phyloP scores from a whole-genome alignment of 169 alveolate genomes.

The Blepharisma undulans region DNA sequence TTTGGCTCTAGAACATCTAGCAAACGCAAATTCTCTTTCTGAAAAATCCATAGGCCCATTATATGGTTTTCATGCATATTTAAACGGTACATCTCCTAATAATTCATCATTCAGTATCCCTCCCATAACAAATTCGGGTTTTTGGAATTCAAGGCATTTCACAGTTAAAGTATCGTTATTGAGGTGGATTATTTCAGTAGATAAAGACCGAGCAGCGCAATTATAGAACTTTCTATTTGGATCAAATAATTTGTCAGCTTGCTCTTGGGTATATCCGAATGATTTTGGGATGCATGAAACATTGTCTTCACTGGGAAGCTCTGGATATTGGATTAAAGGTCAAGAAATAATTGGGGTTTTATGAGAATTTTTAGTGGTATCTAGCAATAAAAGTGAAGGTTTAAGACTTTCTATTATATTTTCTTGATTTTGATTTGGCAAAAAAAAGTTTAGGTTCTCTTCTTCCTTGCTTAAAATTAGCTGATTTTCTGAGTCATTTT shows the following conservation, averaged over 20 bases:
- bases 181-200: not conserved
- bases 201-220: not conserved
- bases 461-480: not conserved
- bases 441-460: not conserved
- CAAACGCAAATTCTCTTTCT: slow-evolving; percentile 23
- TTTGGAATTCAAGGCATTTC: not conserved
- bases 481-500: not conserved
- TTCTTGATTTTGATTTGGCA: not conserved
- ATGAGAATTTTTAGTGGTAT: not conserved
- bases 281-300: not conserved
- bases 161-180: not conserved
- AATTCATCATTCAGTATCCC: not conserved
- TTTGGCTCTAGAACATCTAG: not conserved
- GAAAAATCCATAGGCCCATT: not conserved
- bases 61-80: not conserved
- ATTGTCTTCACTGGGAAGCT: not conserved
- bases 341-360: not conserved
- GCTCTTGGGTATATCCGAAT: not conserved
- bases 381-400: not conserved
- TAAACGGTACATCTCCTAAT: not conserved
- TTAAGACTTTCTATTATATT: not conserved
- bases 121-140: not conserved
- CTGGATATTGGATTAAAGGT: not conserved
- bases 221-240: not conserved
- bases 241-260: slow-evolving; percentile 23